phyloP scores from a whole-genome alignment of 2,329 filamentous ascomycete species.

The Fusarium ambrosium region DNA sequence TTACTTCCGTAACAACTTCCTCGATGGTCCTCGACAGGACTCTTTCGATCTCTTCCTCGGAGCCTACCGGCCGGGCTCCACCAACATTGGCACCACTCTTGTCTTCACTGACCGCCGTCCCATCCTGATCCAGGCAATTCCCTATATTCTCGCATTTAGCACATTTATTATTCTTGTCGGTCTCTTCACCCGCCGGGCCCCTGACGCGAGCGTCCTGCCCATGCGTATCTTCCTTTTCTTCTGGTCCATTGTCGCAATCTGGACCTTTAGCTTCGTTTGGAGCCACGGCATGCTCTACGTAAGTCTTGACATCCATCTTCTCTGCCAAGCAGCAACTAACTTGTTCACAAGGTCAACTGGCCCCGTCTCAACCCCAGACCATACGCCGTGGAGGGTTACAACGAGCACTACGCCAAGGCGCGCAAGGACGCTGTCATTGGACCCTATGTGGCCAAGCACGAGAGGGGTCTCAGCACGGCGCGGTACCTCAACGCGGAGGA shows the following conservation, averaged over 20 bases:
- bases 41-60: conserved; percentile 96
- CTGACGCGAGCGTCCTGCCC: conserved; percentile 83
- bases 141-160: conserved; percentile 89
- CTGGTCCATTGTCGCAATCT: conserved; percentile 78
- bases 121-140: conserved; percentile 90
- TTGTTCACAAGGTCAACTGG: conserved; percentile 85
- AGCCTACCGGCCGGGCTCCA: conserved; percentile 80
- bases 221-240: conserved; percentile 85
- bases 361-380: conserved; percentile 93
- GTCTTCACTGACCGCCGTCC: conserved; percentile 90
- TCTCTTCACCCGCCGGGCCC: conserved; percentile 77
- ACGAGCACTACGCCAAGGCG: conserved; percentile 86
- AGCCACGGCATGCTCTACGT: conserved; percentile 94
- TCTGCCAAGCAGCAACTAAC: conserved; percentile 27
- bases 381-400: conserved; percentile 88
- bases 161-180: conserved; percentile 85
- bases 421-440: conserved; percentile 87
- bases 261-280: conserved; percentile 82
- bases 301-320: conserved; percentile 59
- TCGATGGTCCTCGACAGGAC: conserved; percentile 94
- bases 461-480: conserved; percentile 86
- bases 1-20: conserved; percentile 94
- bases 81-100: conserved; percentile 77
- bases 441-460: conserved; percentile 75
- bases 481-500: conserved; percentile 90